Base-by-base conservation (phyloP, 805 yeast species). In the Brettanomyces naardenensis region DNA sequence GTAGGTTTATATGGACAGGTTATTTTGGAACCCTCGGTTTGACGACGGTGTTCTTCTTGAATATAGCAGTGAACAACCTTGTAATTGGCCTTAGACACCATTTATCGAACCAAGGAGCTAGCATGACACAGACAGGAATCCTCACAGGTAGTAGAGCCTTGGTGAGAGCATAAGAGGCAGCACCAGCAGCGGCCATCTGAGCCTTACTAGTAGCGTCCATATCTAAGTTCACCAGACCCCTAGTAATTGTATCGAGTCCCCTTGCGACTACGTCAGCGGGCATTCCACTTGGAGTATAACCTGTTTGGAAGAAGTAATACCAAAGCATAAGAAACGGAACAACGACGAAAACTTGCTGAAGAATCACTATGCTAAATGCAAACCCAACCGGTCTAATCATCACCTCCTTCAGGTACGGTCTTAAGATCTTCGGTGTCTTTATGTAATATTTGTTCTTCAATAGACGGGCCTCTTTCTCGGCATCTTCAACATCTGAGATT, bases 271-370 rank as follows among this genome's bases (percentile, higher is more conserved):
- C 66, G 59, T 73, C 71, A n/a, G 64, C 54, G 0, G 79, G 76
- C 15, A 73, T 49, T 33, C 69, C 71, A 22, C 68, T 38, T 1
- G 78, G 74, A 6, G 65, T 46, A 41, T 60, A 51, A 33, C 62
- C 59, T 22, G 58, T 59, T 38, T 71, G 61, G 47, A 72, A 71
- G 44, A 71, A 62, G 4, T 61, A 41, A 41, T 64, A 71, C 80
- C 80, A 74, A 4, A 73, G 44, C 0, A 69, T 66, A 4, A 73
- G 46, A 36, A 74, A 64, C 5, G 80, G 80, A 15, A 70, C 62
- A 3, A 74, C 61, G 1, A 78, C 78, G 0, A 77, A 63, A 34
- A 70, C 51, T 46, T 74, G 79, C 44, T 74, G 80, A 13, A 74
- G 58, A 10, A 73, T 60, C 5, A 67, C 53, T 46, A 74, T 71